Evolutionary conservation across 2,329 filamentous ascomycete genomes (phyloP).

Genomic region (Onygena corvina): DNA sequence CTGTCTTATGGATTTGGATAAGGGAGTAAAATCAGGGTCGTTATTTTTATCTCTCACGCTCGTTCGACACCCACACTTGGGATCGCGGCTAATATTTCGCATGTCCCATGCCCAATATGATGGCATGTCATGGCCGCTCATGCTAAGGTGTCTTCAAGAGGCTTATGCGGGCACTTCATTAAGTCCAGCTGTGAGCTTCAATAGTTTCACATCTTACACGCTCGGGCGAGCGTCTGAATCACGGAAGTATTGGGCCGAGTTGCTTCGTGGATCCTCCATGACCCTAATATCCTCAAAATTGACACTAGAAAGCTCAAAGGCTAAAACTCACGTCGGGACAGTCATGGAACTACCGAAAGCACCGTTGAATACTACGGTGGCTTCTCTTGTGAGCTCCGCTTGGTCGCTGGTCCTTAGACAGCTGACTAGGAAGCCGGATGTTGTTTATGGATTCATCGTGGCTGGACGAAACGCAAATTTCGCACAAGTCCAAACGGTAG

Average conservation of each 20-base stretch:
- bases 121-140: conserved; percentile 46
- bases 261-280: conserved; percentile 6
- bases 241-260: conserved; percentile 9
- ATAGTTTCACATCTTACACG: conserved; percentile 8
- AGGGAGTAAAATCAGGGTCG: not conserved
- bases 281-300: conserved; percentile 20
- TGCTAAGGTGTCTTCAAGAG: conserved; percentile 45
- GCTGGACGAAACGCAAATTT: conserved; percentile 46
- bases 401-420: conserved; percentile 47
- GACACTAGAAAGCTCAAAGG: conserved; percentile 13
- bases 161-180: conserved; percentile 30
- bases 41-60: not conserved
- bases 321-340: not conserved
- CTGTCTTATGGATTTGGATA: not conserved
- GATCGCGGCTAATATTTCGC: conserved; percentile 35
- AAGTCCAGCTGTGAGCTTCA: conserved; percentile 13
- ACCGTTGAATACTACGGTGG: conserved; percentile 42
- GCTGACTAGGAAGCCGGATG: conserved; percentile 36
- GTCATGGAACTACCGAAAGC: conserved; percentile 12
- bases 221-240: not conserved
- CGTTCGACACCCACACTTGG: not conserved
- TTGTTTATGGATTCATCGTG: conserved; percentile 50
- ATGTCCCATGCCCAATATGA: conserved; percentile 54
- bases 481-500: conserved; percentile 38
- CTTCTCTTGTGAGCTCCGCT: conserved; percentile 47